Conservation (phyloP, 116 monocot genomes). For the Posidonia oceanica region DNA sequence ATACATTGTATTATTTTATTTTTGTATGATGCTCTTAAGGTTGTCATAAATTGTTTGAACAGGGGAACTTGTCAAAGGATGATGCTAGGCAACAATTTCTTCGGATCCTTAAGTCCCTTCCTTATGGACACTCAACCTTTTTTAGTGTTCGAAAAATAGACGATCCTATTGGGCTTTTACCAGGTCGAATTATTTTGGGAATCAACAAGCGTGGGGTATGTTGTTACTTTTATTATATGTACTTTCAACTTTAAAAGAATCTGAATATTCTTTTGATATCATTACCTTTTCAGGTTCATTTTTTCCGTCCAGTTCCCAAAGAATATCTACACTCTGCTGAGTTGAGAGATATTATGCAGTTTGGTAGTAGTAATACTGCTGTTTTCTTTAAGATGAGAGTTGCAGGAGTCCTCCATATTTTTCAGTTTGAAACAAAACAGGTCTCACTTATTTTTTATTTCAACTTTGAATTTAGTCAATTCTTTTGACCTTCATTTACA, state of each 20-base stretch:
- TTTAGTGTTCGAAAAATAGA: conserved; percentile 96
- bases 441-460: conserved; percentile 18
- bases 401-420: conserved; percentile 93
- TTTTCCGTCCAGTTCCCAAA: conserved; percentile 96
- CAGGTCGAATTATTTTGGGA: conserved; percentile 86
- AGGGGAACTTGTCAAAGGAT: conserved; percentile 94
- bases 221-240: neutral
- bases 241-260: neutral
- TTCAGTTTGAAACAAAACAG: conserved; percentile 99
- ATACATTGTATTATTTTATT: too few relatives aligned
- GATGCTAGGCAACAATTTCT: conserved; percentile 96
- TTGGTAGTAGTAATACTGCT: conserved; percentile 97
- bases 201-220: conserved; percentile 98
- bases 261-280: neutral
- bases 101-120: conserved; percentile 72
- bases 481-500: neutral
- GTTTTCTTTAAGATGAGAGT: conserved; percentile 99
- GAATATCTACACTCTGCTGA: conserved; percentile 98
- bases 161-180: conserved; percentile 96
- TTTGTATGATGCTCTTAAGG: neutral
- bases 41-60: conserved; percentile 7
- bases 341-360: conserved; percentile 98
- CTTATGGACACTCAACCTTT: conserved; percentile 94
- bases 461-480: neutral
- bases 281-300: conserved; percentile 69